Base-by-base conservation (phyloP, 192 early-diverging fungal species). In the Phycomyces nitens region DNA sequence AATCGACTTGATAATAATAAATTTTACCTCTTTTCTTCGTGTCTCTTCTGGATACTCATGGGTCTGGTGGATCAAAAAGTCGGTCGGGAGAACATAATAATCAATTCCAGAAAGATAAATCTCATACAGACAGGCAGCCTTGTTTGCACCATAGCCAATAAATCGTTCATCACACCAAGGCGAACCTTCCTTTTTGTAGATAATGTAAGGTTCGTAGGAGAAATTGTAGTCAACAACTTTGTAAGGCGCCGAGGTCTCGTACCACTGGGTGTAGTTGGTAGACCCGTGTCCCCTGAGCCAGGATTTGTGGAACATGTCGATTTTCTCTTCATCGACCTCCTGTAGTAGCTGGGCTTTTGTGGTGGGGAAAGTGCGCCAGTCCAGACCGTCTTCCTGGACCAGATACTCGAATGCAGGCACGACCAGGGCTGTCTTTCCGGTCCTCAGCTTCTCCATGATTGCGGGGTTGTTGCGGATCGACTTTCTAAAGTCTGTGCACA, bases 361-460 rank as follows among this genome's bases (percentile, higher is more conserved):
- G 2, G 44, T 64, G 2, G 81, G 81, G 66, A 85, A 85, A 2
- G 74, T 80, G 21, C 57, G 61, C n/a, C 66, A 77, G 52, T 81
- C 72, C 14, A 75, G 60, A 57, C 82, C 82, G 47, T 81, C 82
- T 10, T 78, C 69, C 42, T 76, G 75, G 24, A 75, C 59, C 2
- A 68, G 64, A 58, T 74, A 85, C 55, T 85, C 83, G 49, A 85
- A 85, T 7, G 83, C 83, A 9, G 83, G 82, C 43, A 85, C 58
- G 12, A 85, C 74, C 43, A 85, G 66, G 8, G 78, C 83, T 22
- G 74, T 73, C 42, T 76, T 79, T 2, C 74, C 75, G 14, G 53
- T 39, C 22, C 77, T 65, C 12, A 85, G 55, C 58, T 74, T 66
- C 8, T 75, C 41, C 57, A 75, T 70, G 6, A 78, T 71, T 0